Percentiles rank a stretch among this genome's conserved stretches.
Conservation (phyloP, 2,329 filamentous ascomycete genomes). For the Calonectria hawksworthii region DNA sequence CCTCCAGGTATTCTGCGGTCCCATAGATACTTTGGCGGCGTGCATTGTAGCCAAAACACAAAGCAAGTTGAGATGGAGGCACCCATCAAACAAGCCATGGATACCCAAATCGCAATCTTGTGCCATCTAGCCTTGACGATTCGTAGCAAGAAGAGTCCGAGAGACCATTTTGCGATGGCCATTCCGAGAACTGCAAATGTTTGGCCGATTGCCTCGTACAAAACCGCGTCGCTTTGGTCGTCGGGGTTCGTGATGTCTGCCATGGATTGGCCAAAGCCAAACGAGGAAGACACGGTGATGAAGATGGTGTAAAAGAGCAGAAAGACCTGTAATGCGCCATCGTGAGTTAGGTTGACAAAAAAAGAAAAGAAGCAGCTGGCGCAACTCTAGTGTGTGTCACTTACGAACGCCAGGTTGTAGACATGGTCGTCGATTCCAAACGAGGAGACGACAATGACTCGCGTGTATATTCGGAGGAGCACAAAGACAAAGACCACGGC, state of each 20-base stretch:
- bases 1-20: slow-evolving; percentile 32
- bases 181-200: slow-evolving; percentile 56
- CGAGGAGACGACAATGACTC: slow-evolving; percentile 46
- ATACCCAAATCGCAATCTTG: slow-evolving; percentile 51
- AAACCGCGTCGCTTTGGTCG: slow-evolving; percentile 42
- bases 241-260: slow-evolving; percentile 35
- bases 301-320: slow-evolving; percentile 52
- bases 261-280: slow-evolving; percentile 53
- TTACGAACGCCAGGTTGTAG: slow-evolving; percentile 45
- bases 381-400: not conserved
- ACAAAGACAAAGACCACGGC: slow-evolving; percentile 48
- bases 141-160: slow-evolving; percentile 56
- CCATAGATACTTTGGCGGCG: slow-evolving; percentile 38
- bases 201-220: slow-evolving; percentile 51
- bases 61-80: slow-evolving; percentile 35
- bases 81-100: slow-evolving; percentile 40
- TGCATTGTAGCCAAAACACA: slow-evolving; percentile 36
- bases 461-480: slow-evolving; percentile 53
- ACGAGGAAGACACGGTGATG: slow-evolving; percentile 45
- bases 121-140: slow-evolving; percentile 53
- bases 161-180: slow-evolving; percentile 54
- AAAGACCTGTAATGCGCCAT: slow-evolving; percentile 26
- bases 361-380: not conserved
- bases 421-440: slow-evolving; percentile 54
- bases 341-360: not conserved